Conservation (phyloP, 1,139 yeast species). For the Dujonia santamariae region DNA sequence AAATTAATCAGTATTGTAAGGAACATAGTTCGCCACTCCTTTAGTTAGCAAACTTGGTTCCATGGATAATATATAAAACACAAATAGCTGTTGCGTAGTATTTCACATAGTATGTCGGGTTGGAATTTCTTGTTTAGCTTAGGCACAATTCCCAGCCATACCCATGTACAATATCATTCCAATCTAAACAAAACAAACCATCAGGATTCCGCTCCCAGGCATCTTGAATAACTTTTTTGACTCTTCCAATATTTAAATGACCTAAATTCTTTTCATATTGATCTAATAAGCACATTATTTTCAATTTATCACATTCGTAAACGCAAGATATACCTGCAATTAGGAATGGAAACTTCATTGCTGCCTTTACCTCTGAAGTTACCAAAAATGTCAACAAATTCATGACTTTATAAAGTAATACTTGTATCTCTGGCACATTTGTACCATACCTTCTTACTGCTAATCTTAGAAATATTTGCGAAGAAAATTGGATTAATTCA, state of each 20-base stretch:
- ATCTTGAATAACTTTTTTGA: constrained; percentile 16
- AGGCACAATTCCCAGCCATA: constrained; percentile 9
- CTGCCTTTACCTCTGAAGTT: constrained; percentile 11
- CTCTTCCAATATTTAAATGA: constrained; percentile 11
- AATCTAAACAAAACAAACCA: constrained; percentile 20
- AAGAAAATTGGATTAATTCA: constrained; percentile 18
- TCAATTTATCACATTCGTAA: constrained; percentile 11
- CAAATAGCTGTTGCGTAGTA: no score
- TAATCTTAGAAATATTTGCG: constrained; percentile 17
- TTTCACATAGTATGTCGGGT: no score
- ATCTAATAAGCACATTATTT: constrained; percentile 13
- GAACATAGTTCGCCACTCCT: no score
- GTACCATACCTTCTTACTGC: constrained; percentile 18
- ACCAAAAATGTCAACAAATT: constrained; percentile 14
- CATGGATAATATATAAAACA: no score
- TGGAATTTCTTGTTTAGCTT: no score
- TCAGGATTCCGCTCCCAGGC: constrained; percentile 19
- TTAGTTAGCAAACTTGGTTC: no score
- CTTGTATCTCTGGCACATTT: constrained; percentile 19
- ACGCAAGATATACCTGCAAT: constrained; percentile 17
- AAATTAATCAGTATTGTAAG: no score
- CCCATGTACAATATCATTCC: constrained; percentile 10
- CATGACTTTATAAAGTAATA: constrained; percentile 13
- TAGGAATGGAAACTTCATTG: constrained; percentile 19
- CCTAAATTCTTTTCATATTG: constrained; percentile 14